Evolutionary conservation across 768 basidiomycete species (phyloP), one percentile per base, ranked within the genome.

Genomic region (Boletus edulis): DNA sequence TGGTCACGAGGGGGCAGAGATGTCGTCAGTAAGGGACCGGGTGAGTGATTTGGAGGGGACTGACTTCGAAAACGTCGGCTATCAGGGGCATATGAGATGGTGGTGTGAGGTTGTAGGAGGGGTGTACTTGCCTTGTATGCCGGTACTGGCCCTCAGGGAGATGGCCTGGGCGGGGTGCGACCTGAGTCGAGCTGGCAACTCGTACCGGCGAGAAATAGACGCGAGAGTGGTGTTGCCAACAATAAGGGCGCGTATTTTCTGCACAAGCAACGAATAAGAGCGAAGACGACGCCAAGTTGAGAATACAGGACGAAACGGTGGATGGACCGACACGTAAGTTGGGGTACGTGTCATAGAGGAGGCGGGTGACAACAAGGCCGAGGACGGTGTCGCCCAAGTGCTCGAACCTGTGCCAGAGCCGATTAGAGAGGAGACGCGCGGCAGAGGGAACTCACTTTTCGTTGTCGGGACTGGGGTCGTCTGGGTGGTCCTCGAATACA

Each of bases 61-160:
- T 60, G 61, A 87, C 89, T 80, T 92, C 90, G 61, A 92, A 87
- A 22, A 90, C 76, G 62, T 92, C 87, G 46, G 90, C 90, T 91
- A 32, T 7, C 24, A 54, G 7, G 29, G 31, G 53, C 18, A 39
- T 60, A 47, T 54, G 1, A 56, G 46, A 51, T 4, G 44, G 42
- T 32, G 38, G 51, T 41, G 39, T 49, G 54, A 31, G 29, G 13
- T 14, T 11, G 12, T 1, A 17, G 27, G 11, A 11, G 10, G 45
- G 42, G 32, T 22, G 10, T 6, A 43, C 76, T 40, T 59, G 86
- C 89, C 89, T 81, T 89, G 89, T 59, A 92, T 77, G 62, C 88
- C 79, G 18, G 72, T 67, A 2, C 90, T 91, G 5, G 84, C 85
- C 38, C 80, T 78, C 18, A 92, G 73, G 4, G 85, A 83, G 65